Evolutionary conservation across 1,284 basidiomycete genomes (phyloP).

Genomic region (Waitea zeae): DNA sequence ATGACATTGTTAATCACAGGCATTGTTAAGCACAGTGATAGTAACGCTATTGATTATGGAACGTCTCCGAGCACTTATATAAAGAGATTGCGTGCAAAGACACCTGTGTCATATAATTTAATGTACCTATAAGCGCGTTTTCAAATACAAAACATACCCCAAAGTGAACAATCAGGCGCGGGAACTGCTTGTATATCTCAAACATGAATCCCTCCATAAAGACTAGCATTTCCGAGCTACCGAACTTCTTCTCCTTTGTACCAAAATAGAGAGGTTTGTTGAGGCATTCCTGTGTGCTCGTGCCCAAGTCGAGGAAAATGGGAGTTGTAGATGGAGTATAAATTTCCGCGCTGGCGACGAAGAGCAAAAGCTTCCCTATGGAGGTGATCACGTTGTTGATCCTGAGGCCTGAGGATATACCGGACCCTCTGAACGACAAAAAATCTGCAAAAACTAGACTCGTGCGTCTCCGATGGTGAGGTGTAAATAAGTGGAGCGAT

Average conservation of each 20-base stretch:
- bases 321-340: conserved; percentile 76
- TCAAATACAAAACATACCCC: conserved; percentile 42
- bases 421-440: conserved; percentile 66
- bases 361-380: conserved; percentile 85
- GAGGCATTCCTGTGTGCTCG: conserved; percentile 70
- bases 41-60: conserved; percentile 57
- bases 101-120: too few species aligned
- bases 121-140: conserved; percentile 3
- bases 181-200: conserved; percentile 59
- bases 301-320: conserved; percentile 77
- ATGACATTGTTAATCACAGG: conserved; percentile 81
- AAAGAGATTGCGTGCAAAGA: conserved; percentile 79
- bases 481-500: conserved; percentile 84
- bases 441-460: conserved; percentile 71
- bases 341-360: conserved; percentile 80
- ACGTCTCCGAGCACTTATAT: conserved; percentile 62
- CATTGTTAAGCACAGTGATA: too few species aligned
- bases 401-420: conserved; percentile 61
- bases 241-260: conserved; percentile 51
- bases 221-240: conserved; percentile 47
- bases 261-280: conserved; percentile 88
- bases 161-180: conserved; percentile 81
- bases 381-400: conserved; percentile 86
- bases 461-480: conserved; percentile 88
- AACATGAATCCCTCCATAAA: conserved; percentile 93